Percentiles rank a stretch among this genome's conserved stretches.
phyloP scores from a whole-genome alignment of 2,329 filamentous ascomycete genomes.

The Alternaria gaisen region DNA sequence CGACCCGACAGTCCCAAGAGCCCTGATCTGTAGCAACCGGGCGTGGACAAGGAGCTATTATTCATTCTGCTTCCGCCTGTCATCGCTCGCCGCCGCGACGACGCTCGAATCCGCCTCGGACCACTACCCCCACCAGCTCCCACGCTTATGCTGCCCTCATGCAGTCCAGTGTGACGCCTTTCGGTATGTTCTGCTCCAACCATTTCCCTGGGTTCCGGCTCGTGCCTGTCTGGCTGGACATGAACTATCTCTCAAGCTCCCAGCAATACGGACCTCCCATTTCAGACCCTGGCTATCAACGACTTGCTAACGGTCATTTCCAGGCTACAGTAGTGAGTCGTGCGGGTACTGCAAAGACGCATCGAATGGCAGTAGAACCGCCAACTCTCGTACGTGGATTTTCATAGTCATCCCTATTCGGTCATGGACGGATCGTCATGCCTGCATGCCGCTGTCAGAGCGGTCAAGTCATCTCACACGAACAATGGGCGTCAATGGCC shows the following conservation, averaged over 20 bases:
- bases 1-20: constrained; percentile 3
- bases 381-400: constrained; percentile 58
- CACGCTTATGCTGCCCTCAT: constrained; percentile 54
- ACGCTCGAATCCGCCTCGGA: constrained; percentile 27
- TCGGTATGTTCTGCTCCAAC: constrained; percentile 54
- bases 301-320: constrained; percentile 32
- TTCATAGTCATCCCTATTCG: constrained; percentile 16
- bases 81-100: constrained; percentile 22
- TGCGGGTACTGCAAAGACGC: constrained; percentile 62
- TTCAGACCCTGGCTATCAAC: constrained; percentile 10
- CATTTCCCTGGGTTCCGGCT: constrained; percentile 41
- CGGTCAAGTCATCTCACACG: constrained; percentile 14
- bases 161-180: constrained; percentile 54
- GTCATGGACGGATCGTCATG: constrained; percentile 24
- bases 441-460: constrained; percentile 29
- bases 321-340: constrained; percentile 59
- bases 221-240: constrained; percentile 52
- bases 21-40: constrained; percentile 1
- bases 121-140: constrained; percentile 44
- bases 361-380: constrained; percentile 57
- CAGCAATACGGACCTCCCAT: constrained; percentile 13
- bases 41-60: constrained; percentile 20
- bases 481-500: constrained; percentile 14
- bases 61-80: constrained; percentile 23
- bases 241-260: constrained; percentile 7